Percentiles rank a stretch among this genome's conserved stretches.
Conservation (phyloP, 2,329 filamentous ascomycete species). For the Xylaria sp. region DNA sequence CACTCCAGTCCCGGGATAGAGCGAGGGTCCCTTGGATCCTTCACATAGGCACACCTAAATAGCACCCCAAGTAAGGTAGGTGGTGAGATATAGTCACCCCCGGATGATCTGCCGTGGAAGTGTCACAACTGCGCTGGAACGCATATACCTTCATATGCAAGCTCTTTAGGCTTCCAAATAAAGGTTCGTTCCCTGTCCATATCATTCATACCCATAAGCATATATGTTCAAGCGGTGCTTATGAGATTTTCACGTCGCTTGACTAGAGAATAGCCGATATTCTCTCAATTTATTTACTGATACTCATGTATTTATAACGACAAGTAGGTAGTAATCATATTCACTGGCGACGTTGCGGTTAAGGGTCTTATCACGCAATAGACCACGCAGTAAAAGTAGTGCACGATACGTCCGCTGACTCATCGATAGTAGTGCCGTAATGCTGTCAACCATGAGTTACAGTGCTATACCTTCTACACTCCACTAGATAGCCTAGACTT, state of each 20-base stretch:
- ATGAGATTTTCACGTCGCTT: neutral
- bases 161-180: slow-evolving; percentile 21
- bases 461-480: too few relatives aligned
- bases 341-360: too few relatives aligned
- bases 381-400: neutral
- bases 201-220: neutral
- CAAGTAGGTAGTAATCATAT: too few relatives aligned
- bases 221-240: too few relatives aligned
- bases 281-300: too few relatives aligned
- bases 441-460: neutral
- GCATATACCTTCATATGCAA: slow-evolving; percentile 26
- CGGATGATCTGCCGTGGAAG: slow-evolving; percentile 3
- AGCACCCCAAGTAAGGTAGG: neutral
- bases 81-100: slow-evolving; percentile 6
- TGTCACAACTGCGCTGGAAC: neutral
- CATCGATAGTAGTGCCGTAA: neutral
- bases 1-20: slow-evolving; percentile 16
- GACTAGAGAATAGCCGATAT: neutral
- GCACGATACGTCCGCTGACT: neutral
- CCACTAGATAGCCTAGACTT: too few relatives aligned
- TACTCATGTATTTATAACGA: too few relatives aligned
- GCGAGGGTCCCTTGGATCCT: slow-evolving; percentile 4
- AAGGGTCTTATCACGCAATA: neutral
- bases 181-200: slow-evolving; percentile 10
- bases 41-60: neutral